Conservation (phyloP, 805 yeast genomes). For the Blastobotrys chiropterorum region DNA sequence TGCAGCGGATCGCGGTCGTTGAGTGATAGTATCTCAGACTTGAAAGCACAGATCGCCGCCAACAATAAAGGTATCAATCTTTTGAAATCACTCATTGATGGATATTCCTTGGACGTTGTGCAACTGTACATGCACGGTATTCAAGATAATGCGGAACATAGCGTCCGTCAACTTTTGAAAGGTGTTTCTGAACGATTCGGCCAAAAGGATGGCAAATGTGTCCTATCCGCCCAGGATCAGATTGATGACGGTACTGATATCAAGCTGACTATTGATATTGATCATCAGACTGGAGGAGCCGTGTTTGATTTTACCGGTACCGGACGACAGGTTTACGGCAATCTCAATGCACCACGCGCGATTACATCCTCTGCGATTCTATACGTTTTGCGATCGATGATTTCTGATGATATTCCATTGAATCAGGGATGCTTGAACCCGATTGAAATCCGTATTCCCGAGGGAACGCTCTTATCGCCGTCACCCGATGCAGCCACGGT, state of each 20-base stretch:
- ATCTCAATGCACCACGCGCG: conserved; percentile 88
- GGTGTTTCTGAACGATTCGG: conserved; percentile 36
- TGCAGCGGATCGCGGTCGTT: conserved; percentile 86
- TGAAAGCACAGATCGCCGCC: conserved; percentile 84
- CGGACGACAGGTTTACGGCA: conserved; percentile 81
- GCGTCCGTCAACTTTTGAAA: conserved; percentile 55
- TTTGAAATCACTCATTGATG: conserved; percentile 52
- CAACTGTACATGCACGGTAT: conserved; percentile 75
- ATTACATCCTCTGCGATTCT: conserved; percentile 84
- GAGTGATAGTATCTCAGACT: conserved; percentile 75
- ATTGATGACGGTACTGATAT: conserved; percentile 33
- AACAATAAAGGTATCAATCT: conserved; percentile 77
- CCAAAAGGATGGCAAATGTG: conserved; percentile 27
- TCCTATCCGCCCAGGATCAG: conserved; percentile 24
- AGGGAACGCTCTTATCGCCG: conserved; percentile 63
- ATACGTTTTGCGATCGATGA: conserved; percentile 79
- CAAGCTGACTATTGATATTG: conserved; percentile 31
- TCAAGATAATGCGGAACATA: conserved; percentile 67
- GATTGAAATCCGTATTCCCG: conserved; percentile 58
- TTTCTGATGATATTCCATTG: conserved; percentile 81
- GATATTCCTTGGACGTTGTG: conserved; percentile 55
- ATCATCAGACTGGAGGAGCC: conserved; percentile 52
- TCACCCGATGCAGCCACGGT: conserved; percentile 86
- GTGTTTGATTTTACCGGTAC: conserved; percentile 82
- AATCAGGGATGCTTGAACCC: conserved; percentile 91